Evolutionary conservation across 768 basidiomycete genomes (phyloP), one percentile per base, ranked within the genome.

Genomic region (Agaricus blazei): DNA sequence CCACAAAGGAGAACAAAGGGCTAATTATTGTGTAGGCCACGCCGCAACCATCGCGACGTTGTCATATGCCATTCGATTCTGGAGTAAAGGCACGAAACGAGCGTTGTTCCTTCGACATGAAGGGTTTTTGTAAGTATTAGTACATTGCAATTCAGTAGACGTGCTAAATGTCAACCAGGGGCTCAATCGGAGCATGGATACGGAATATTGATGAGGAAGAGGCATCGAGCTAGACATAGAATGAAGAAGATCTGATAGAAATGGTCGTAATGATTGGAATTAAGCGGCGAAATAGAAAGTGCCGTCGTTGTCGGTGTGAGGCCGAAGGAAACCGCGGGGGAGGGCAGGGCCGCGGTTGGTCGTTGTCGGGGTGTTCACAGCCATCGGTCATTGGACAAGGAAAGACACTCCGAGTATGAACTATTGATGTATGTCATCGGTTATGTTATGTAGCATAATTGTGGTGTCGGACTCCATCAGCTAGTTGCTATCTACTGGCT

Each of bases 41-140:
- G 88, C 96, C 44, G 91, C 95, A 34, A 99, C 97, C 29, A 95
- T 99, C 65, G 88, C 93, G 15, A 98, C 97, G 15, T 77, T 98
- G 50, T 98, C 97, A 23, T 99, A 99, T 72, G 97, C 97, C 23
- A 98, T 99, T 70, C 86, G 97, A 15, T 99, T 98, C 75, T 99
- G 97, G 97, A 95, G 93, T 64, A 96, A 95, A 68, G 97, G 97
- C 0, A 95, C 87, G 31, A 98, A 98, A 71, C 84, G 93, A 40
- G 97, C 97, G 41, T 76, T 98, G 61, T 99, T 99, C 77, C 77
- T 99, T 59, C 84, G 97, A 58, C 97, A 99, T 63, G 97, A 99
- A 74, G 97, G 96, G 3, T 98, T 98, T 77, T 72, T 98, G 90
- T 95, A 70, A 74, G 90, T 84, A 43, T 27, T 48, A 51, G 43